Evolutionary conservation across 805 yeast species (phyloP), one percentile per base, ranked within the genome.

Genomic region (Wickerhamiella galacta): DNA sequence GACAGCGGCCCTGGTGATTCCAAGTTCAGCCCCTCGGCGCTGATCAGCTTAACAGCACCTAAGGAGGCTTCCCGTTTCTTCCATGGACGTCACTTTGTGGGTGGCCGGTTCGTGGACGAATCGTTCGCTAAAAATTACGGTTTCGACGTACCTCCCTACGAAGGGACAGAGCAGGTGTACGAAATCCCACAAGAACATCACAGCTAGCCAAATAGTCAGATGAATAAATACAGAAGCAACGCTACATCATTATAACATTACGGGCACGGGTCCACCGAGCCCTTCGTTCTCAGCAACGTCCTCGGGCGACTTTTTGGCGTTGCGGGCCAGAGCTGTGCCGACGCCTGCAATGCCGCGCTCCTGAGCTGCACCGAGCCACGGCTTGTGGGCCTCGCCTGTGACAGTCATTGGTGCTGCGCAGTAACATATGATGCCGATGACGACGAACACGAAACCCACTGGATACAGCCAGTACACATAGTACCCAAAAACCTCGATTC

Each of bases 21-120:
- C 14, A 52, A 51, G 17, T 66, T 78, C 35, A 60, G 60, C 17
- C 93, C 95, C 1, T 53, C 64, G 4, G 70, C 72, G 42, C 60
- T 90, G 30, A 73, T 90, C 7, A 77, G 93, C 32, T 58, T 90
- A 31, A 85, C 96, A 0, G 95, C 94, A 0, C 98, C 98, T 6
- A 90, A 90, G 49, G 90, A 92, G 0, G 85, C 93, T 34, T 71
- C 92, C 2, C 49, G 53, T 30, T 58, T 54, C 37, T 65, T 79
- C 39, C 49, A 54, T 6, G 61, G 65, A 1, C 53, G 60, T 4
- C 98, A 87, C 51, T 90, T 70, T 52, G 64, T 85, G 23, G 98
- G 98, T 1, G 98, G 98, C 3, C 60, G 98, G 33, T 90, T 90
- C 48, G 70, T 90, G 12, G 68, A 73, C 30, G 48, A 53, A 10